Base-by-base conservation (phyloP, 1,284 basidiomycete species). In the Sparassis latifolia region DNA sequence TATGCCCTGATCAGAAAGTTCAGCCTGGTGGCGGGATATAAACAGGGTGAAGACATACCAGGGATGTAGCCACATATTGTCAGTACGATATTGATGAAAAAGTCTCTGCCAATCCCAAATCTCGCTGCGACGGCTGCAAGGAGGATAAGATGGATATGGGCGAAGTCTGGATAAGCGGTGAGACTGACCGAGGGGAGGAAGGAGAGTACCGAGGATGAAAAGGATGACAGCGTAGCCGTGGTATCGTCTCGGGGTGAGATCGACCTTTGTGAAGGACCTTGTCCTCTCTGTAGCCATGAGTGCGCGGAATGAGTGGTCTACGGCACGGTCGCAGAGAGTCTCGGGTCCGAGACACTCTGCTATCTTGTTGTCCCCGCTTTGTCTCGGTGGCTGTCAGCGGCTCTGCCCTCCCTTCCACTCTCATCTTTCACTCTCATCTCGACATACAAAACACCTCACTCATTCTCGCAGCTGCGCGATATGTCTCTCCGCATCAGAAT, bases 61-160 rank as follows among this genome's bases (percentile, higher is more conserved):
- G 89, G 89, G 57, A 92, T 87, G 67, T 92, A 97, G 5, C 96
- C 96, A 65, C 84, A 87, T 52, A 97, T 80, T 33, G 93, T 97
- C 47, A 96, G 70, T 59, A 98, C 63, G 20, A 93, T 68, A 68
- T 99, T 99, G 62, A 98, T 73, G 79, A 89, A 95, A 69, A 98
- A 96, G 69, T 97, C 96, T 42, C 69, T 72, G 3, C 92, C 94
- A 59, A 98, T 82, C 31, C 96, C 96, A 69, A 99, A 99, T 51
- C 96, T 81, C 31, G 92, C 87, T 33, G 92, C 90, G 40, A 99
- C 93, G 55, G 96, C 96, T 94, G 62, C 9, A 60, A 49, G 33
- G 41, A 3, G 35, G 48, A 40, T 35, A n/a, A 27, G 43, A 37
- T 32, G 33, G 50, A 49, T 47, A 42, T 51, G 51, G 37, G 51